A percentile compares a stretch with the other conserved stretches of the same genome.
Conservation (phyloP, 352 stramenopile species). For the Phytophthora gonapodyides region DNA sequence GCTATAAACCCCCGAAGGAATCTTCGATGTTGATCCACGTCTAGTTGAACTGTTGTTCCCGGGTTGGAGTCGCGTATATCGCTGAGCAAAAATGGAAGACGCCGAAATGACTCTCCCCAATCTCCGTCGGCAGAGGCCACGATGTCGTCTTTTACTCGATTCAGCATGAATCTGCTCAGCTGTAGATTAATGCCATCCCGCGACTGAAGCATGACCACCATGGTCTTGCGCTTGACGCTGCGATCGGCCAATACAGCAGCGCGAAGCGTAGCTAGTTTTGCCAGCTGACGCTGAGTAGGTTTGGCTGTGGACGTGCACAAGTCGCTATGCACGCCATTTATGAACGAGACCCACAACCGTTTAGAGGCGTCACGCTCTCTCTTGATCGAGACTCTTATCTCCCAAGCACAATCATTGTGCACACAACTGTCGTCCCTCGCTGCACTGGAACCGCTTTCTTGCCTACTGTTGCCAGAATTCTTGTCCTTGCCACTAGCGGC, state of each 20-base stretch:
- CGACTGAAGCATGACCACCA: constrained; percentile 1
- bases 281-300: constrained; percentile 1
- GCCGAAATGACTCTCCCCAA: background rate
- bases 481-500: too few relatives aligned
- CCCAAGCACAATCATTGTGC: too few relatives aligned
- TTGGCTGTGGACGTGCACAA: constrained; percentile 10
- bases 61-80: constrained; percentile 8
- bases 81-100: constrained; percentile 4
- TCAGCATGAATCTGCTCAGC: background rate
- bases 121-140: background rate
- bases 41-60: background rate
- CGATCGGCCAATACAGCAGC: background rate
- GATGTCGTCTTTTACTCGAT: constrained; percentile 13
- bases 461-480: too few relatives aligned
- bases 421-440: too few relatives aligned
- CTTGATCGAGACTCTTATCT: too few relatives aligned
- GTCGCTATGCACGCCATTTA: background rate
- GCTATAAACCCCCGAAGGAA: constrained; percentile 16
- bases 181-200: constrained; percentile 4
- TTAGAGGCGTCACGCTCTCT: too few relatives aligned
- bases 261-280: background rate
- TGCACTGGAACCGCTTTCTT: too few relatives aligned
- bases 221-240: background rate
- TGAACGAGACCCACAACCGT: too few relatives aligned
- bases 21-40: constrained; percentile 9